Evolutionary conservation across 768 basidiomycete species (phyloP).

Genomic region (Imleria badia): DNA sequence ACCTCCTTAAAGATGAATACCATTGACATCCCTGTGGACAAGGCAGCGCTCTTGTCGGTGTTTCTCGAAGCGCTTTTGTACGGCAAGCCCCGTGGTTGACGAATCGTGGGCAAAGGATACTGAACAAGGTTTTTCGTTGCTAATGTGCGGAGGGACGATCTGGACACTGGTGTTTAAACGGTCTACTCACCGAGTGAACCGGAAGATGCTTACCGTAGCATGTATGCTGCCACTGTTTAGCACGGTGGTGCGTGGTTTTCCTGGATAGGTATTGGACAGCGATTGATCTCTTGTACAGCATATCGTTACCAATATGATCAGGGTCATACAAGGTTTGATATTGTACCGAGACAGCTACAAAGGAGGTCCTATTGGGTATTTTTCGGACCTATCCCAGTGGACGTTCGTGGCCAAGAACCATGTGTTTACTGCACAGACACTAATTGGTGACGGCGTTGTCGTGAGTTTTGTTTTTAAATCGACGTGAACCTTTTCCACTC

Average conservation of each 20-base stretch:
- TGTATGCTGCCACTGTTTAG: neutral
- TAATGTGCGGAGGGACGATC: neutral
- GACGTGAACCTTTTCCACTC: neutral
- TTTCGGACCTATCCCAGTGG: constrained; percentile 3
- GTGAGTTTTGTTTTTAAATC: neutral
- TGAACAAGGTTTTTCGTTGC: neutral
- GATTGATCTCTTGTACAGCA: neutral
- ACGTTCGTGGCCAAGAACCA: constrained; percentile 11
- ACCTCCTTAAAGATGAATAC: neutral
- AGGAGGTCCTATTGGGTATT: neutral
- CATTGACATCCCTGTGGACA: neutral
- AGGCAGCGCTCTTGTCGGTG: neutral
- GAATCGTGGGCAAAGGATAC: neutral
- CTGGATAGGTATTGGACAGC: neutral
- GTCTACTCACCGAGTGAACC: neutral
- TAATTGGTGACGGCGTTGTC: neutral
- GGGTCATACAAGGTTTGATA: neutral
- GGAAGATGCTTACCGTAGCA: neutral
- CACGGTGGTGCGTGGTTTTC: neutral
- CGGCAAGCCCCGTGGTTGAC: neutral
- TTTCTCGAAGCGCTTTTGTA: neutral
- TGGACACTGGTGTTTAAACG: neutral
- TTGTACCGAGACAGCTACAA: neutral
- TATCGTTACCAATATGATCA: neutral
- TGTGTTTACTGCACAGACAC: neutral